Percentiles rank a stretch among this genome's conserved stretches.
phyloP scores from a whole-genome alignment of 2,329 filamentous ascomycete genomes.

The Pseudocercospora cruenta region DNA sequence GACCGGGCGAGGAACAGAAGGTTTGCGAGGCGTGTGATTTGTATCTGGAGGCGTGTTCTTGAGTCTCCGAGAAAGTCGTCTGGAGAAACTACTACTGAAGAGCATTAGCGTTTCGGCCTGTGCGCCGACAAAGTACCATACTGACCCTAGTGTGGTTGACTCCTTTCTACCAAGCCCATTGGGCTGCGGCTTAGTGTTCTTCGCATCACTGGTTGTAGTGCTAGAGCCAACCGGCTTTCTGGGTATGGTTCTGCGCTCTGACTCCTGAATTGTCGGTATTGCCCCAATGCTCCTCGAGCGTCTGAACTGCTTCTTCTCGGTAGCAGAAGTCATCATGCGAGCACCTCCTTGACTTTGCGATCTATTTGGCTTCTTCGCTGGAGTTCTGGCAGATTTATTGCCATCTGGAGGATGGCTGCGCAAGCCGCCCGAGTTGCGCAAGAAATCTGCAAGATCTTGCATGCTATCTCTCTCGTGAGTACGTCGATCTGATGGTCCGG shows the following conservation, averaged over 20 bases:
- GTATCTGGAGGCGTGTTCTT: slow-evolving; percentile 25
- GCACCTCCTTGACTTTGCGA: slow-evolving; percentile 22
- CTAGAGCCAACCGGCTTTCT: slow-evolving; percentile 13
- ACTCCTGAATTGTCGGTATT: slow-evolving; percentile 1
- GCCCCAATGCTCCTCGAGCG: slow-evolving; percentile 19
- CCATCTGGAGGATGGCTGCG: slow-evolving; percentile 33
- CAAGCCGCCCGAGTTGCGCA: slow-evolving; percentile 29
- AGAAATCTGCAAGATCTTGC: slow-evolving; percentile 31
- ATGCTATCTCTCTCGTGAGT: slow-evolving; percentile 16
- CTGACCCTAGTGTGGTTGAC: neutral
- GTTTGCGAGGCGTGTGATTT: slow-evolving; percentile 6
- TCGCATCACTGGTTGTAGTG: neutral
- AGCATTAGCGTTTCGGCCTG: slow-evolving; percentile 9
- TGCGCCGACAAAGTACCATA: neutral
- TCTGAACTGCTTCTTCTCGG: slow-evolving; percentile 13
- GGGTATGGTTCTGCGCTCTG: slow-evolving; percentile 2
- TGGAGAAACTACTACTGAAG: slow-evolving; percentile 32
- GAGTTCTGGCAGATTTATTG: neutral
- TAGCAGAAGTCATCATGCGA: slow-evolving; percentile 1
- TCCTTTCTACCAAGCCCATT: neutral
- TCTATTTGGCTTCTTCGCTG: slow-evolving; percentile 13
- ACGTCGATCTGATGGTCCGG: slow-evolving; percentile 12
- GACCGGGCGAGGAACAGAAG: slow-evolving; percentile 13
- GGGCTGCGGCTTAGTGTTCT: neutral
- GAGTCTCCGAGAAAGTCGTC: slow-evolving; percentile 35